A percentile compares a stretch with the other conserved stretches of the same genome.
phyloP scores from a whole-genome alignment of 768 basidiomycete genomes.

The Hemileccinum impolitum region DNA sequence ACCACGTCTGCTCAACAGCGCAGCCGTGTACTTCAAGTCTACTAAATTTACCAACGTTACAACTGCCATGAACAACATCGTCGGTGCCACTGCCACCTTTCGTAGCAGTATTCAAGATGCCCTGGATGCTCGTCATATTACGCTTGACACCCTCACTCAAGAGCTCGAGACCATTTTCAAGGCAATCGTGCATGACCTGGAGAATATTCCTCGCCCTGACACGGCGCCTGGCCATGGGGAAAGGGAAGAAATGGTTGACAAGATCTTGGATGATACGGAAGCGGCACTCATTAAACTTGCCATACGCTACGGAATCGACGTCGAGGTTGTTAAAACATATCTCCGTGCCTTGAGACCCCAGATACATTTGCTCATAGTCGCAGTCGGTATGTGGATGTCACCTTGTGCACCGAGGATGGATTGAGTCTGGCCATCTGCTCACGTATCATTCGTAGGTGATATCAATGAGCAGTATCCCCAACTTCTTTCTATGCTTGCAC shows the following conservation, averaged over 20 bases:
- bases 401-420: no score
- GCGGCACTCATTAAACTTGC: conserved; percentile 3
- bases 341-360: conserved; percentile 4
- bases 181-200: not conserved
- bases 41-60: conserved; percentile 3
- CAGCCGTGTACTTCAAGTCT: conserved; percentile 1
- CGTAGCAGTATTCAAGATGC: conserved; percentile 7
- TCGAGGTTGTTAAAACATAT: conserved; percentile 2
- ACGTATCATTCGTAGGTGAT: conserved; percentile 1
- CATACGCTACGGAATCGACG: conserved; percentile 5
- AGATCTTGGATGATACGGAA: conserved; percentile 2
- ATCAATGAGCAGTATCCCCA: conserved; percentile 14
- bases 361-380: conserved; percentile 3
- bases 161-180: conserved; percentile 17
- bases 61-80: conserved; percentile 7
- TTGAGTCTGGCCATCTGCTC: not conserved
- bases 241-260: conserved; percentile 5
- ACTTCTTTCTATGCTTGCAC: conserved; percentile 2
- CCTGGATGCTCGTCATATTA: conserved; percentile 7
- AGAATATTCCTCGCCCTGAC: not conserved
- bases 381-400: conserved; percentile 8
- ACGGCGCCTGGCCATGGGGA: conserved; percentile 6
- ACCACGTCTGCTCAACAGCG: conserved; percentile 4
- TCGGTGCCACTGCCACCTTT: conserved; percentile 10
- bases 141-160: conserved; percentile 2